These are phyloP conservation scores for Populus deltoides DNA, from an alignment of 345 rosid species.

Conservation along the genomic window DNA sequence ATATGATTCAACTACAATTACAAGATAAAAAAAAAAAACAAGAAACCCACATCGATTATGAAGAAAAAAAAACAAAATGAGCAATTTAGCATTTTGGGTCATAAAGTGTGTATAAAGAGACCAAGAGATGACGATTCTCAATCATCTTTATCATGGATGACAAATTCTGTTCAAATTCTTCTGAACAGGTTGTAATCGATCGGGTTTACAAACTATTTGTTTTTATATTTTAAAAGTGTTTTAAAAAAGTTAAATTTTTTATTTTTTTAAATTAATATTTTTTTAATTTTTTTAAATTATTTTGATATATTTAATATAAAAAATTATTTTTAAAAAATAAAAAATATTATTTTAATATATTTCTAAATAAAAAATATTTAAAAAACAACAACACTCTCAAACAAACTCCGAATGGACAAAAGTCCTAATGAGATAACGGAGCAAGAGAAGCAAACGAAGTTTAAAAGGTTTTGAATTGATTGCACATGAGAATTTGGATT, in stretches of 20 bases:
- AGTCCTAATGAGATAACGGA: constrained; percentile 76
- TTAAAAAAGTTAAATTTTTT: too few species aligned
- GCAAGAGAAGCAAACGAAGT: constrained; percentile 72
- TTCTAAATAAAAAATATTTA: too few species aligned
- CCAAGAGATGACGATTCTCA: constrained; percentile 48
- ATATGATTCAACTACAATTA: constrained; percentile 40
- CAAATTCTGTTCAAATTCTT: constrained; percentile 34
- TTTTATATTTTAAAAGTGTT: too few species aligned
- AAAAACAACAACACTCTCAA: fast-evolving
- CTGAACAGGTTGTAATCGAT: constrained; percentile 38
- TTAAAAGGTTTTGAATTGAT: constrained; percentile 66
- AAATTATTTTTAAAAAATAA: too few species aligned
- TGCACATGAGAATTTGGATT: constrained; percentile 87
- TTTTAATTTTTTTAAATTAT: too few species aligned
- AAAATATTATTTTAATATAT: too few species aligned
- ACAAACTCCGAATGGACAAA: too few species aligned
- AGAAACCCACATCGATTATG: constrained; percentile 23
- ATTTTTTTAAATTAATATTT: too few species aligned
- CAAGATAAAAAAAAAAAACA: constrained; percentile 50
- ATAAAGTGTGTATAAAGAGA: constrained; percentile 65
- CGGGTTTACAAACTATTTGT: background rate
- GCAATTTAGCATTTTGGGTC: constrained; percentile 73
- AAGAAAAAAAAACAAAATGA: constrained; percentile 43
- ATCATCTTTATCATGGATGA: constrained; percentile 15
- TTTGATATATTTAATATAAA: too few species aligned